phyloP scores from a whole-genome alignment of 2,329 filamentous ascomycete genomes.

The Penicillium sp. region DNA sequence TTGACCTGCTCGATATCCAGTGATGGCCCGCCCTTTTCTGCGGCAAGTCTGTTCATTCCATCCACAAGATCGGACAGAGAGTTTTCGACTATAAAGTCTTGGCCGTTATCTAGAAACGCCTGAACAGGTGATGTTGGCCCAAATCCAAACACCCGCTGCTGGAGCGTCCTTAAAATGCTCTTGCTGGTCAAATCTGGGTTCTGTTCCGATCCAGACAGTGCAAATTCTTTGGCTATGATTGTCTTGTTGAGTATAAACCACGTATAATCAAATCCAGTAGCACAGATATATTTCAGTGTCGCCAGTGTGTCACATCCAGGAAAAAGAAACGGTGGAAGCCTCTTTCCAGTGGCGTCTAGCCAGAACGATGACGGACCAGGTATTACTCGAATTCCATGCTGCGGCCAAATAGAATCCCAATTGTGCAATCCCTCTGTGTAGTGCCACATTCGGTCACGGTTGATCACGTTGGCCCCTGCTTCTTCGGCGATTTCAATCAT shows the following conservation, averaged over 20 bases:
- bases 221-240: slow-evolving; percentile 61
- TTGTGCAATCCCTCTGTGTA: slow-evolving; percentile 62
- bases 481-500: slow-evolving; percentile 57
- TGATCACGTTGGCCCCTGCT: slow-evolving; percentile 54
- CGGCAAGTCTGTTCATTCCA: slow-evolving; percentile 57
- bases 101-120: slow-evolving; percentile 56
- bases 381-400: slow-evolving; percentile 58
- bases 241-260: slow-evolving; percentile 59
- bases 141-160: slow-evolving; percentile 48
- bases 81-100: slow-evolving; percentile 58
- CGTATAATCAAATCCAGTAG: slow-evolving; percentile 59
- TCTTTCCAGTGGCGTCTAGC: slow-evolving; percentile 58
- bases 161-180: slow-evolving; percentile 49
- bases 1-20: slow-evolving; percentile 47
- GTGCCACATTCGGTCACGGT: slow-evolving; percentile 64
- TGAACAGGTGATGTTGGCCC: slow-evolving; percentile 55
- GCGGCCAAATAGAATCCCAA: slow-evolving; percentile 61
- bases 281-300: slow-evolving; percentile 58
- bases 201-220: slow-evolving; percentile 60
- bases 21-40: slow-evolving; percentile 41
- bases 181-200: slow-evolving; percentile 60
- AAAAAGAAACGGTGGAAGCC: slow-evolving; percentile 55
- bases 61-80: slow-evolving; percentile 53
- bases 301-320: slow-evolving; percentile 57
- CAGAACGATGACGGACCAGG: slow-evolving; percentile 60